Conservation (phyloP, 2,329 filamentous ascomycete species). For the Alternaria longipes region DNA sequence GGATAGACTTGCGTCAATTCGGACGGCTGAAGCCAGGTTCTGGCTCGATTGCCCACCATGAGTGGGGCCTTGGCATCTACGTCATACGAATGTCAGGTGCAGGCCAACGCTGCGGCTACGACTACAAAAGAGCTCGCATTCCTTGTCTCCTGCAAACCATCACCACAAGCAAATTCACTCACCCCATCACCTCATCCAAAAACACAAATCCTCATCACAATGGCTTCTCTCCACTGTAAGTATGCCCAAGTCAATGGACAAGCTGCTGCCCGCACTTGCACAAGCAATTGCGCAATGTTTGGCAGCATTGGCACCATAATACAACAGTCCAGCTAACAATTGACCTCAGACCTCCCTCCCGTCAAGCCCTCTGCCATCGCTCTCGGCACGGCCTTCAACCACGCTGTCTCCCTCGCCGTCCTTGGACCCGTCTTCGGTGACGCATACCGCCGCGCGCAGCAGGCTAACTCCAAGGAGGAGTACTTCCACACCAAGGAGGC, state of each 20-base stretch:
- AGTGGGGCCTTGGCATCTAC: constrained; percentile 31
- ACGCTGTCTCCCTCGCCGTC: constrained; percentile 86
- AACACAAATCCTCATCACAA: constrained; percentile 52
- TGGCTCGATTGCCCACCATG: constrained; percentile 16
- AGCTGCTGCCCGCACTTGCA: background rate
- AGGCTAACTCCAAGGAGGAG: constrained; percentile 93
- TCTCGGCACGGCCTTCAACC: constrained; percentile 94
- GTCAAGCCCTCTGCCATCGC: constrained; percentile 99
- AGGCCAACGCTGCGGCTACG: constrained; percentile 26
- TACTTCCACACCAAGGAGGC: constrained; percentile 95
- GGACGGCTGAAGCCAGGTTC: constrained; percentile 33
- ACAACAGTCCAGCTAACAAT: constrained; percentile 28
- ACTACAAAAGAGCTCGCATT: constrained; percentile 47
- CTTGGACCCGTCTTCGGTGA: constrained; percentile 91
- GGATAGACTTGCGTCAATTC: constrained; percentile 24
- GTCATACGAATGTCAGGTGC: constrained; percentile 45
- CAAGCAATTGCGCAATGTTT: constrained; percentile 22
- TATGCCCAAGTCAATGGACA: constrained; percentile 17
- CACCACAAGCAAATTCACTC: constrained; percentile 24
- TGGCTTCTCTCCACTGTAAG: constrained; percentile 69
- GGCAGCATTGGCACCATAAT: constrained; percentile 14
- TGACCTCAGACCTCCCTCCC: constrained; percentile 69
- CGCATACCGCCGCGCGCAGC: constrained; percentile 91
- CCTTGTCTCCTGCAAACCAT: constrained; percentile 33
- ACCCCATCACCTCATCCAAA: constrained; percentile 26